Evolutionary conservation across 2,329 filamentous ascomycete genomes (phyloP).

Genomic region (Paecilomyces formosus): DNA sequence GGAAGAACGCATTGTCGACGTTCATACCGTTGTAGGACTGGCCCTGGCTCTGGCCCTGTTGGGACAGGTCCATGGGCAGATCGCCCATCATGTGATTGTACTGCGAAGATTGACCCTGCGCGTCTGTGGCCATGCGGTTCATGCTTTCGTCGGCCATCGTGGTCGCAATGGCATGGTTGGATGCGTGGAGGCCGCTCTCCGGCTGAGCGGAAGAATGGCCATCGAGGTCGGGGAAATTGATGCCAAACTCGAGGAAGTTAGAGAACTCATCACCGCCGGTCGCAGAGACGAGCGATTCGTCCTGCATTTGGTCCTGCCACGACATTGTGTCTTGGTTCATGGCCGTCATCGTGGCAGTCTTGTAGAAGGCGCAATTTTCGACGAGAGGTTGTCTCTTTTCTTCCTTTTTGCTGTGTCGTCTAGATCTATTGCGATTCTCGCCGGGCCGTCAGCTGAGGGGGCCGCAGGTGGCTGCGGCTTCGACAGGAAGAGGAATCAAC

Average conservation of each 20-base stretch:
- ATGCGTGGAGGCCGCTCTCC: conserved; percentile 22
- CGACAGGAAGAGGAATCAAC: background rate
- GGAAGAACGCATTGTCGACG: conserved; percentile 18
- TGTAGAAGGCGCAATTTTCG: background rate
- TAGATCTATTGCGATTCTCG: background rate
- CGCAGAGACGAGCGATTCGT: conserved; percentile 30
- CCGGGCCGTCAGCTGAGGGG: background rate
- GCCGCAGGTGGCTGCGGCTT: conserved; percentile 13
- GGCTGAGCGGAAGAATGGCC: conserved; percentile 29
- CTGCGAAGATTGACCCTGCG: conserved; percentile 16
- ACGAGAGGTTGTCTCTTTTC: background rate
- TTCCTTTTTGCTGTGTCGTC: background rate
- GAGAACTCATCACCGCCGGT: conserved; percentile 42
- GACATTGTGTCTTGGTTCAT: conserved; percentile 34
- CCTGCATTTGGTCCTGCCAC: conserved; percentile 34
- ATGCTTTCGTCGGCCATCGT: conserved; percentile 21
- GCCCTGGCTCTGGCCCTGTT: conserved; percentile 14
- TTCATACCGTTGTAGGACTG: conserved; percentile 14
- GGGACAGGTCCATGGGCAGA: conserved; percentile 24
- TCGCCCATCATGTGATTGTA: conserved; percentile 26
- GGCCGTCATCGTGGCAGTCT: conserved; percentile 2
- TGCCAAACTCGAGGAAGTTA: conserved; percentile 42
- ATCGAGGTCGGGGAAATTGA: conserved; percentile 37
- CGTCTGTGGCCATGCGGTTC: conserved; percentile 20
- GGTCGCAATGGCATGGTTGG: conserved; percentile 24